Evolutionary conservation across 2,329 filamentous ascomycete genomes (phyloP).

Genomic region (Ciborinia camelliae): DNA sequence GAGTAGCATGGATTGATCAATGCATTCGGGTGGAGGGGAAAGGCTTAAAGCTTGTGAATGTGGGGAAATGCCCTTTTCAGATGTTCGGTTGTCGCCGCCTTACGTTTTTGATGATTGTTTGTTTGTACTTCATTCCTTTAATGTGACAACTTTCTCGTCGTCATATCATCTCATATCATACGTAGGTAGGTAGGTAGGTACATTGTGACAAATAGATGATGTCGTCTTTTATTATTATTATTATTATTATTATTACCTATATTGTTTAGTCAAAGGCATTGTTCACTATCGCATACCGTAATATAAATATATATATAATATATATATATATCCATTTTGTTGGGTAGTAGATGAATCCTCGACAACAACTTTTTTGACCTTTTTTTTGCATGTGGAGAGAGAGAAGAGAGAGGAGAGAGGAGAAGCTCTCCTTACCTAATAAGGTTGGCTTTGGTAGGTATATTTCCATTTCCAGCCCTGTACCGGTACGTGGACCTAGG

Average conservation of each 20-base stretch:
- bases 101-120: neutral
- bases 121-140: constrained; percentile 9
- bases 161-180: neutral
- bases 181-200: neutral
- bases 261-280: neutral
- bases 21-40: constrained; percentile 19
- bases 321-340: neutral
- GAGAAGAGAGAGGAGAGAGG: too few relatives aligned
- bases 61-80: constrained; percentile 10
- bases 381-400: neutral
- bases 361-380: neutral
- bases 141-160: neutral
- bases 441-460: too few relatives aligned
- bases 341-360: neutral
- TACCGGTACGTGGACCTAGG: neutral
- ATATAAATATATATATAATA: neutral
- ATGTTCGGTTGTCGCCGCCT: constrained; percentile 16
- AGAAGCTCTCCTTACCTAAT: too few relatives aligned
- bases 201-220: neutral
- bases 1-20: too few relatives aligned
- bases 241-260: too few relatives aligned
- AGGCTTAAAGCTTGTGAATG: constrained; percentile 17
- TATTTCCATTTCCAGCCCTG: neutral
- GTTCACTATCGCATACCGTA: neutral
- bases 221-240: neutral